Base-by-base conservation (phyloP, 2,329 filamentous ascomycete species). In the Talaromyces piceae region DNA sequence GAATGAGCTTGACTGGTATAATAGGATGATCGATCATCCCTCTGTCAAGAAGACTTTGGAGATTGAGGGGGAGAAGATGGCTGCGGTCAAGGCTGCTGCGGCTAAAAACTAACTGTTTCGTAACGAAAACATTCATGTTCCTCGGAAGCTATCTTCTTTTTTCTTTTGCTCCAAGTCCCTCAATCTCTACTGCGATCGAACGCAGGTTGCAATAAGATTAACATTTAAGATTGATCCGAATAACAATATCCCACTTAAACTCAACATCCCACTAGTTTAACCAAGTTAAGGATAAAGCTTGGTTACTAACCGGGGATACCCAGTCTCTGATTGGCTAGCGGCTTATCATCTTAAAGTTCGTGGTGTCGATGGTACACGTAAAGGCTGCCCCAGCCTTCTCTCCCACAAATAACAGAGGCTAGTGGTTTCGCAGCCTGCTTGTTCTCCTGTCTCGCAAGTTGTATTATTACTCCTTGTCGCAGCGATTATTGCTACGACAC, bases 1-100 rank as follows among this genome's bases (percentile, higher is more conserved):
- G 27, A 30, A 50, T 45, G 48, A 18, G 22, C 31, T 44, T 20
- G 48, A 50, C 37, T 50, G 48, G 48, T 45, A 13, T 1, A 23
- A 33, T 9, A 41, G 48, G 25, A 50, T 50, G 48, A 45, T 4
- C n/a, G 8, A 16, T 43, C 20, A 23, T 9, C 39, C 39, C 11
- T n/a, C 26, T 27, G 22, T 31, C 8, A 50, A 50, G 48, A 41
- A 44, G 48, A 20, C 28, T 1, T 13, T 50, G 26, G 31, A 39
- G 3, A 25, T 6, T 2, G 39, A n/a, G 11, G 20, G 2, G 39
- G 3, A 43, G 20, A 25, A n/a, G 23, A n/a, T 12, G 23, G 39
- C 39, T 6, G 39, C 23, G 39, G 8, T 5, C 5, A n/a, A 25
- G 33, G 33, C 33, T 25, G 39, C 39, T n/a, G 39, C 20, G 25